phyloP scores from a whole-genome alignment of 352 stramenopile genomes.

The Pythium oligandrum region DNA sequence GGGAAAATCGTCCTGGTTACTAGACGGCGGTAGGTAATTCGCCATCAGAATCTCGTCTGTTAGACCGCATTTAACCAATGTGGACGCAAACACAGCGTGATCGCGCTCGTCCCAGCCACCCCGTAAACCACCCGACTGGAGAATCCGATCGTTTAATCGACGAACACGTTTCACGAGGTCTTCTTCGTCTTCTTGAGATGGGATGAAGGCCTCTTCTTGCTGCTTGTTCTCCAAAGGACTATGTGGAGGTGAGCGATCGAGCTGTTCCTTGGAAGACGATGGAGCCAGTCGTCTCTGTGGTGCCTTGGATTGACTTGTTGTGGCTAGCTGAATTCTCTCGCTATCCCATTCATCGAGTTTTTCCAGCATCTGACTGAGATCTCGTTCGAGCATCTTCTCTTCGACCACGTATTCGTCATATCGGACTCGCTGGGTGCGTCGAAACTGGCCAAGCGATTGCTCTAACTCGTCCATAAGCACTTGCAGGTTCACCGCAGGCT shows the following conservation, averaged over 20 bases:
- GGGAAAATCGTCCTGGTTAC: slow-evolving; percentile 10
- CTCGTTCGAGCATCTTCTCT: slow-evolving; percentile 55
- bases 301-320: too few relatives aligned
- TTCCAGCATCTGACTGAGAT: slow-evolving; percentile 33
- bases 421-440: slow-evolving; percentile 22
- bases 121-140: slow-evolving; percentile 44
- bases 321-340: too few relatives aligned
- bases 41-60: slow-evolving; percentile 36
- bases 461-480: slow-evolving; percentile 51
- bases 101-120: slow-evolving; percentile 59
- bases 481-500: slow-evolving; percentile 47
- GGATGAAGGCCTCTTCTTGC: too few relatives aligned
- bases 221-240: too few relatives aligned
- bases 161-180: slow-evolving; percentile 46
- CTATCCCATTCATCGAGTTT: slow-evolving; percentile 41
- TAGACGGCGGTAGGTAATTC: slow-evolving; percentile 11
- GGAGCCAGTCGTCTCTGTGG: too few relatives aligned
- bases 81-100: slow-evolving; percentile 34
- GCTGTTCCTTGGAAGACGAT: too few relatives aligned
- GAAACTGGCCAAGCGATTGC: slow-evolving; percentile 32
- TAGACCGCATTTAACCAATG: slow-evolving; percentile 44
- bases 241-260: too few relatives aligned
- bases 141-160: slow-evolving; percentile 43
- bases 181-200: slow-evolving; percentile 4
- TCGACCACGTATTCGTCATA: slow-evolving; percentile 47